Conservation (phyloP, 768 basidiomycete genomes). For the Solioccasus polychromus region DNA sequence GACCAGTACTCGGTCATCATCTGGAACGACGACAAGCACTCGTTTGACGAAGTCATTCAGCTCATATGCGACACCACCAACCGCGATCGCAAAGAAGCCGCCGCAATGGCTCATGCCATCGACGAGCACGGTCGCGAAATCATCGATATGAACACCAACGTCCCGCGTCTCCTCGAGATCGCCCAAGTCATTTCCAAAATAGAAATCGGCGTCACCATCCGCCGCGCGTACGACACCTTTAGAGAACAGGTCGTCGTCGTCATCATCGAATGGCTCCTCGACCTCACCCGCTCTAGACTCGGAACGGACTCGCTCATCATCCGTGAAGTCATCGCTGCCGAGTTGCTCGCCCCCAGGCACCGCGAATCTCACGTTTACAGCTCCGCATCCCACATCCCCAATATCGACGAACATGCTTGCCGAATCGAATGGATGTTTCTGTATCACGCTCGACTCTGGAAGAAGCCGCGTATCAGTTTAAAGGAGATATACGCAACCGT, state of each 20-base stretch:
- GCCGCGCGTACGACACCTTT: slow-evolving; percentile 84
- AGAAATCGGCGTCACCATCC: slow-evolving; percentile 87
- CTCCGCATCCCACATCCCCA: slow-evolving; percentile 34
- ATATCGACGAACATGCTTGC: slow-evolving; percentile 41
- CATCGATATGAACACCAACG: slow-evolving; percentile 65
- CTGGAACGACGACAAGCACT: slow-evolving; percentile 99
- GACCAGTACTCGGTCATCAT: slow-evolving; percentile 80
- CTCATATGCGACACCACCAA: slow-evolving; percentile 57
- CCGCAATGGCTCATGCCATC: slow-evolving; percentile 52
- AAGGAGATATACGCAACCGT: slow-evolving; percentile 82
- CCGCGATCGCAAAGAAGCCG: slow-evolving; percentile 55
- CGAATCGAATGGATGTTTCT: slow-evolving; percentile 74
- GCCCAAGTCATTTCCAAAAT: slow-evolving; percentile 81
- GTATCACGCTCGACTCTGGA: slow-evolving; percentile 85
- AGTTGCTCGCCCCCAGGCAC: slow-evolving; percentile 61
- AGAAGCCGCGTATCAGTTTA: slow-evolving; percentile 71
- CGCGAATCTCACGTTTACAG: slow-evolving; percentile 48
- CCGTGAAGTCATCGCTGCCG: slow-evolving; percentile 68
- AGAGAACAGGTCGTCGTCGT: slow-evolving; percentile 81
- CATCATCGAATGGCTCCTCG: slow-evolving; percentile 83
- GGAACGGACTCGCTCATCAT: slow-evolving; percentile 65
- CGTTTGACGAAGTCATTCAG: slow-evolving; percentile 81
- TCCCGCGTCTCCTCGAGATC: slow-evolving; percentile 62
- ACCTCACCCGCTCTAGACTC: slow-evolving; percentile 70
- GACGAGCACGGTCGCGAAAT: slow-evolving; percentile 83